phyloP scores from a whole-genome alignment of 2,329 filamentous ascomycete species.

The Cladosporium sphaerospermum region DNA sequence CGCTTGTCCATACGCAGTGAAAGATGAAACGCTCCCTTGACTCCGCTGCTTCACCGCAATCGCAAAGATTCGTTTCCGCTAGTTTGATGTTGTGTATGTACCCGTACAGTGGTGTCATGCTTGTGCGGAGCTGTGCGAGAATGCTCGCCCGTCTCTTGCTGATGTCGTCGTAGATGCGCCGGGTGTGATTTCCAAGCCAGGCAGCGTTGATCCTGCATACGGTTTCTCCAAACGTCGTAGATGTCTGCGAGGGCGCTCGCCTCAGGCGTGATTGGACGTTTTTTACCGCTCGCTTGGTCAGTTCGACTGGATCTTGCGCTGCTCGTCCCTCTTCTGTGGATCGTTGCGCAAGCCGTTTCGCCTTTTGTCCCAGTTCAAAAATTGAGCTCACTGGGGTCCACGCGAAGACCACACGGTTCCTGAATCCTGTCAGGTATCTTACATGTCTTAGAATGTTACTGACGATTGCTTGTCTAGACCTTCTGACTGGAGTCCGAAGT shows the following conservation, averaged over 20 bases:
- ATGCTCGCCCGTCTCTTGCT: not conserved
- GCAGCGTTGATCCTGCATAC: not conserved
- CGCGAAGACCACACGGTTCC: not conserved
- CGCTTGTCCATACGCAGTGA: not conserved
- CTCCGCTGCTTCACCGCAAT: not conserved
- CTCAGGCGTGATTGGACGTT: not conserved
- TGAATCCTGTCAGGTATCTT: not conserved
- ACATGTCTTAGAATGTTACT: not conserved
- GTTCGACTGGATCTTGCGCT: not conserved
- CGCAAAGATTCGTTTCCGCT: not conserved
- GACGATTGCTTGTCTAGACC: not conserved
- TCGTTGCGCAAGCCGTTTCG: not conserved
- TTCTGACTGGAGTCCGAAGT: not conserved
- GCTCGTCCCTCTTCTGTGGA: not conserved
- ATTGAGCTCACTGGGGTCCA: not conserved
- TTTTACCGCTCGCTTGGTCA: not conserved
- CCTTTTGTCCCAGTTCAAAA: not conserved
- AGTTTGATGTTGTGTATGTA: not conserved
- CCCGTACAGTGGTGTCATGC: not conserved
- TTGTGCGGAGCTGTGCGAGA: not conserved
- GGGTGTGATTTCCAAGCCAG: not conserved
- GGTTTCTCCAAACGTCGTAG: not conserved
- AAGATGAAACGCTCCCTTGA: constrained; percentile 2
- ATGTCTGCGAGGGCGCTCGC: not conserved
- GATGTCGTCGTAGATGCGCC: not conserved